Percentiles rank a stretch among this genome's conserved stretches.
Evolutionary conservation across 192 early-diverging fungal genomes (phyloP).

Genomic region (Coemansia sp.): DNA sequence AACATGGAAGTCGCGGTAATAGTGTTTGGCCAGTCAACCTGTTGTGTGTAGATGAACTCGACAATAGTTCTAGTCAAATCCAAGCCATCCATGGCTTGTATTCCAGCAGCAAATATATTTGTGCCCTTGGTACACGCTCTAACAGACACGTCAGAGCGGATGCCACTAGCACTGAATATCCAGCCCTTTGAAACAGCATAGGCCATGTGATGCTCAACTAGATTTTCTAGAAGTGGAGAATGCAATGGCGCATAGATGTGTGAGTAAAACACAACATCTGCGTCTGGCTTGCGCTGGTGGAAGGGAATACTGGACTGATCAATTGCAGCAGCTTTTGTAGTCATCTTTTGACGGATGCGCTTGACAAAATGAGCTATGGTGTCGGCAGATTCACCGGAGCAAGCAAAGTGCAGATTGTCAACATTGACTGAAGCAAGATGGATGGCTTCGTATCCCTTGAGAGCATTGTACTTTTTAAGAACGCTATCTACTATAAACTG

Average conservation of each 20-base stretch:
- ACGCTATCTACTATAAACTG: constrained; percentile 71
- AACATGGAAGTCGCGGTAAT: neutral
- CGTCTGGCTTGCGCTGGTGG: constrained; percentile 81
- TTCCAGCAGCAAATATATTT: neutral
- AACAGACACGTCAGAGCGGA: constrained; percentile 69
- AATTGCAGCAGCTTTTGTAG: constrained; percentile 48
- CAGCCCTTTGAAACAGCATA: constrained; percentile 71
- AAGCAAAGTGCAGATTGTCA: constrained; percentile 72
- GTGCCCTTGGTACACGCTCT: constrained; percentile 63
- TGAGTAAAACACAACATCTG: constrained; percentile 78
- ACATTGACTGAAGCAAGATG: constrained; percentile 71
- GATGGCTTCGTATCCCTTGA: constrained; percentile 56
- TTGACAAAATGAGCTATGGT: constrained; percentile 77
- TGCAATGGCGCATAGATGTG: constrained; percentile 76
- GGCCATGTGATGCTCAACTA: constrained; percentile 59
- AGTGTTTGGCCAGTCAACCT: constrained; percentile 28
- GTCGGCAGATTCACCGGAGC: constrained; percentile 64
- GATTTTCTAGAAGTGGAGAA: constrained; percentile 65
- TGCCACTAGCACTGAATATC: constrained; percentile 58
- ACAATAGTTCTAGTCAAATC: constrained; percentile 15
- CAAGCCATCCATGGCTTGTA: neutral
- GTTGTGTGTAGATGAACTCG: constrained; percentile 25
- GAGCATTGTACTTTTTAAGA: constrained; percentile 76
- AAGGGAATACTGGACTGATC: constrained; percentile 86
- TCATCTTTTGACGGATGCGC: constrained; percentile 82